These are phyloP conservation scores for Agaricales sp. DNA, from an alignment of 1,284 basidiomycete species.

Conservation along the genomic window DNA sequence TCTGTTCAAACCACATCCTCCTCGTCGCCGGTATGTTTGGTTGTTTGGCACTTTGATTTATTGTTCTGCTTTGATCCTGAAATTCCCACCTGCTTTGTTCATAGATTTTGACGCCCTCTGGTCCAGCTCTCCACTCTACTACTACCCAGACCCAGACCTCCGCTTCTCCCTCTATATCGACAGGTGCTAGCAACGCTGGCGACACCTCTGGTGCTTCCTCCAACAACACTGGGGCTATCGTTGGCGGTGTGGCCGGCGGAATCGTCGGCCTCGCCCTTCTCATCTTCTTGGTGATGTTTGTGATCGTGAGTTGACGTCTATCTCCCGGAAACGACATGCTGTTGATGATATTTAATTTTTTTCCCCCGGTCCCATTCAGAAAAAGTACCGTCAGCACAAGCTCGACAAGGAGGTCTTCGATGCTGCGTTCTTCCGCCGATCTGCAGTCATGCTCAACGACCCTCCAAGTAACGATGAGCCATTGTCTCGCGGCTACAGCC, in stretches of 20 bases:
- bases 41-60: too few relatives aligned
- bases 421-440: constrained; percentile 1
- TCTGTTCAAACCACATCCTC: too few relatives aligned
- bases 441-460: not conserved
- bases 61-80: too few relatives aligned
- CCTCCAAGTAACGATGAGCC: not conserved
- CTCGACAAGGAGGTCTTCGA: constrained; percentile 1
- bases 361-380: too few relatives aligned
- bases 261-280: not conserved
- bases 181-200: not conserved
- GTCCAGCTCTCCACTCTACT: too few relatives aligned
- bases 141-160: not conserved
- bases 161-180: not conserved
- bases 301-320: not conserved
- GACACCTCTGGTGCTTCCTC: not conserved
- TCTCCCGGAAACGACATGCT: too few relatives aligned
- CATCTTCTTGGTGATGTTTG: not conserved
- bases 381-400: not conserved
- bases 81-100: too few relatives aligned
- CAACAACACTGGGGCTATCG: not conserved
- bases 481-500: not conserved
- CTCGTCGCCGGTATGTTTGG: too few relatives aligned
- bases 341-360: too few relatives aligned
- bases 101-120: too few relatives aligned
- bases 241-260: not conserved